Evolutionary conservation across 768 basidiomycete species (phyloP), one percentile per base, ranked within the genome.

Genomic region (Boletus sp.): DNA sequence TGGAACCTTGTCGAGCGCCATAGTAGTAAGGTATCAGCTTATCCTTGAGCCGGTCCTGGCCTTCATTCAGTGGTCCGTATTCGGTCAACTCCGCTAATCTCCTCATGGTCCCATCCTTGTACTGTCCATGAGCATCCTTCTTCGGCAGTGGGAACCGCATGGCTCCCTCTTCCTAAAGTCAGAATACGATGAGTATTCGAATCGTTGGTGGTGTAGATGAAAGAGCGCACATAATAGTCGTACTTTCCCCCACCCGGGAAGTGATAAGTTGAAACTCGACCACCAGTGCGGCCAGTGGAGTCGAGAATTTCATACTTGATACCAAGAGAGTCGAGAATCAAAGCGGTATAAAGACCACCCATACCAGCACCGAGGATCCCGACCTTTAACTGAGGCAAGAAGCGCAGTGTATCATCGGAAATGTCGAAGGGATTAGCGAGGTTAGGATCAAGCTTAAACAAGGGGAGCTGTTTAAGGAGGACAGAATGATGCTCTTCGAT

Each of bases 221-320:
- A 40, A 40, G 30, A 8, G 63, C 73, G 52, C 17, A 76, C 74
- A 39, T 67, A 77, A 59, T 78, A 77, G 47, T 78, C 70, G 36
- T 75, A 72, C 20, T 59, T 46, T 4, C 56, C 63, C n/a, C 55
- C 65, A 35, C 64, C 50, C 2, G 57, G 50, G 60, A 82, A 81
- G 10, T 65, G 67, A 55, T 81, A 65, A 1, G 81, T 82, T 56
- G 62, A 76, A 44, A 80, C 65, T 17, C 78, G 75, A 29, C 81
- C 81, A 2, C 81, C 81, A 33, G 64, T 52, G 12, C 75, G 76
- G 24, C 65, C 62, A 1, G 68, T 65, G 2, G 75, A 76, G 63
- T 82, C 81, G n/a, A 82, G 56, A 41, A 81, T 78, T 18, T 78
- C 73, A 64, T 78, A 82, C 7, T 66, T 55, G 60, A 81, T 75